Evolutionary conservation across 2,329 filamentous ascomycete genomes (phyloP).

Genomic region (Aspergillus tamarii): DNA sequence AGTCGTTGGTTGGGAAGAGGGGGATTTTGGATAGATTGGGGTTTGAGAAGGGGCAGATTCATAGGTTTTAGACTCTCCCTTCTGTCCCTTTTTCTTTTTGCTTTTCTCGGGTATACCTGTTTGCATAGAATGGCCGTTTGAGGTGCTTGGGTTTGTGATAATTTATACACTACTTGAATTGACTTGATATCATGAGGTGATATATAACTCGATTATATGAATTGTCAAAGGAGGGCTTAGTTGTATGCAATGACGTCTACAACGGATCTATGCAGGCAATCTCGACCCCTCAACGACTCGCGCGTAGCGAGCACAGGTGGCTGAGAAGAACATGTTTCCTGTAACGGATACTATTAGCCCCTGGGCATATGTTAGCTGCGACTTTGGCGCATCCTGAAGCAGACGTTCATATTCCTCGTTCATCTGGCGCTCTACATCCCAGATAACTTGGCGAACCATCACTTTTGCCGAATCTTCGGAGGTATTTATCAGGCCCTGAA

Average conservation of each 20-base stretch:
- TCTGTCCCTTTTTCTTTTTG: not conserved
- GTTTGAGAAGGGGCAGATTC: not conserved
- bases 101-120: not conserved
- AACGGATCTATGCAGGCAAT: not conserved
- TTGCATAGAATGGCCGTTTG: not conserved
- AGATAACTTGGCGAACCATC: constrained; percentile 9
- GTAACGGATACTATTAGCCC: constrained; percentile 12
- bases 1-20: constrained; percentile 35
- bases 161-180: no score
- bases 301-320: constrained; percentile 18
- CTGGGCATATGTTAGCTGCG: constrained; percentile 12
- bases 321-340: constrained; percentile 23
- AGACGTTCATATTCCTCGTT: constrained; percentile 14
- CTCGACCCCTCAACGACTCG: constrained; percentile 13
- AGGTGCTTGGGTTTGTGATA: not conserved
- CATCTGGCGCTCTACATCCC: constrained; percentile 17
- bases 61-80: not conserved
- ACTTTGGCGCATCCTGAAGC: not conserved
- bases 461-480: constrained; percentile 5
- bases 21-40: not conserved
- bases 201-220: not conserved
- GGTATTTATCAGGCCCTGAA: constrained; percentile 10
- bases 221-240: not conserved
- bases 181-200: not conserved
- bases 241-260: not conserved